Conservation (phyloP, 2,329 filamentous ascomycete genomes). For the Graphilbum fragrans region DNA sequence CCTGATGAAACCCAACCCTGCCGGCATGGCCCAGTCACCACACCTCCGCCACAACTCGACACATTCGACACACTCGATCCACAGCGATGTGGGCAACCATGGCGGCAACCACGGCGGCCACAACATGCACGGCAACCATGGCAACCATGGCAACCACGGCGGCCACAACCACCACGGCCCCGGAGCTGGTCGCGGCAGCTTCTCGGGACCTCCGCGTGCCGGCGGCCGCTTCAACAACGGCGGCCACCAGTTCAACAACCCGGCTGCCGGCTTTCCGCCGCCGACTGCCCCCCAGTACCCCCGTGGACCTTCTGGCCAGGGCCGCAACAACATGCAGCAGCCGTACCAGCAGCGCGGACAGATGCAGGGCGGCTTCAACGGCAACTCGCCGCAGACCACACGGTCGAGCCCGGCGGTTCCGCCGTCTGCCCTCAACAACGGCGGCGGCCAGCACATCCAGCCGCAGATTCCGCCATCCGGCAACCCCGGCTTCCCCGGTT, state of each 20-base stretch:
- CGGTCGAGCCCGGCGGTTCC: conserved; percentile 54
- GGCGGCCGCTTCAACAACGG: conserved; percentile 34
- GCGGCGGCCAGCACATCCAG: conserved; percentile 57
- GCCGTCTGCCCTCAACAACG: conserved; percentile 44
- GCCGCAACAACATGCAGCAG: conserved; percentile 34
- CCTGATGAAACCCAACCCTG: conserved; percentile 49
- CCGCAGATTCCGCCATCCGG: conserved; percentile 51
- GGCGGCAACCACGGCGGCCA: conserved; percentile 52
- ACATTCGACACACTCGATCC: conserved; percentile 71
- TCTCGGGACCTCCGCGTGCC: conserved; percentile 33
- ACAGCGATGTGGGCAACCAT: conserved; percentile 58
- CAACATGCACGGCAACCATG: conserved; percentile 63
- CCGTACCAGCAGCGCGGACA: conserved; percentile 30
- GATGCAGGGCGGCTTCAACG: conserved; percentile 21
- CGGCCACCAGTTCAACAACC: conserved; percentile 32
- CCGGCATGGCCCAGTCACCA: conserved; percentile 46
- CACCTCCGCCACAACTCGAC: conserved; percentile 81
- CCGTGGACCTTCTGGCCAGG: conserved; percentile 29
- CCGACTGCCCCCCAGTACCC: conserved; percentile 19
- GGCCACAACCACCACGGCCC: conserved; percentile 39
- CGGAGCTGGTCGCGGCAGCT: conserved; percentile 46
- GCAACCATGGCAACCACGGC: conserved; percentile 37
- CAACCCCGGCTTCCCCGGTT: conserved; percentile 27
- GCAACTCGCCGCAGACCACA: conserved; percentile 54
- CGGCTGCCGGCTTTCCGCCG: conserved; percentile 33